Evolutionary conservation across 1,284 basidiomycete species (phyloP).

Genomic region (Melampsora occidentalis): DNA sequence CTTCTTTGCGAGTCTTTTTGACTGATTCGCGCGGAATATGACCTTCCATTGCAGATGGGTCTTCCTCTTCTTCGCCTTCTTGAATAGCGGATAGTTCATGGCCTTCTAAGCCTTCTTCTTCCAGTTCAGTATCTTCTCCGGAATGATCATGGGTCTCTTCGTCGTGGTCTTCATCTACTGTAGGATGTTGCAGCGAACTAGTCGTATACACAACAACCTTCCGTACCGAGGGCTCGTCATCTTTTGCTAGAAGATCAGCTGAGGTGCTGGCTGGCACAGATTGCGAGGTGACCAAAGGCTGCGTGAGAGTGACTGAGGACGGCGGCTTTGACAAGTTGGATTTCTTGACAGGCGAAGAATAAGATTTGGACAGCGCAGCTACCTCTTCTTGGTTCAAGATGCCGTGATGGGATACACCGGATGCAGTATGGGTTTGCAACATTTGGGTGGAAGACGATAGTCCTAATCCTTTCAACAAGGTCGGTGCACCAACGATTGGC

Average conservation of each 20-base stretch:
- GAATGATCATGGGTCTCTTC: not conserved
- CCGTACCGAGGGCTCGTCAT: not conserved
- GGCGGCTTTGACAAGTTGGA: not conserved
- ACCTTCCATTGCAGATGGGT: not conserved
- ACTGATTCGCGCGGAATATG: not conserved
- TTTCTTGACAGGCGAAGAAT: constrained; percentile 2
- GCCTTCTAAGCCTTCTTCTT: constrained; percentile 24
- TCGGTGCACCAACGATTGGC: not conserved
- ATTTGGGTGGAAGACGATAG: not conserved
- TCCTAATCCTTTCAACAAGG: constrained; percentile 1
- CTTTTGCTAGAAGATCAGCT: not conserved
- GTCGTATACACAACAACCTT: not conserved
- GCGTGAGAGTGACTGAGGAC: not conserved
- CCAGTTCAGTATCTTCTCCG: constrained; percentile 21
- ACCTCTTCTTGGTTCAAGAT: not conserved
- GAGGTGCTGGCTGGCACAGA: not conserved
- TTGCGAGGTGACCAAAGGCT: not conserved
- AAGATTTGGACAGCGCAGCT: constrained; percentile 6
- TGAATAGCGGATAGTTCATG: constrained; percentile 44
- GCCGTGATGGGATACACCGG: not conserved
- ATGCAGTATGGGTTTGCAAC: not conserved
- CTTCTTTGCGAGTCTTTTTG: not conserved
- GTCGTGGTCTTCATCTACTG: not conserved
- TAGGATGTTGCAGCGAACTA: not conserved
- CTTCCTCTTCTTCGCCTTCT: constrained; percentile 44